phyloP scores from a whole-genome alignment of 1,284 basidiomycete species.

The Cryptococcus hybrid region DNA sequence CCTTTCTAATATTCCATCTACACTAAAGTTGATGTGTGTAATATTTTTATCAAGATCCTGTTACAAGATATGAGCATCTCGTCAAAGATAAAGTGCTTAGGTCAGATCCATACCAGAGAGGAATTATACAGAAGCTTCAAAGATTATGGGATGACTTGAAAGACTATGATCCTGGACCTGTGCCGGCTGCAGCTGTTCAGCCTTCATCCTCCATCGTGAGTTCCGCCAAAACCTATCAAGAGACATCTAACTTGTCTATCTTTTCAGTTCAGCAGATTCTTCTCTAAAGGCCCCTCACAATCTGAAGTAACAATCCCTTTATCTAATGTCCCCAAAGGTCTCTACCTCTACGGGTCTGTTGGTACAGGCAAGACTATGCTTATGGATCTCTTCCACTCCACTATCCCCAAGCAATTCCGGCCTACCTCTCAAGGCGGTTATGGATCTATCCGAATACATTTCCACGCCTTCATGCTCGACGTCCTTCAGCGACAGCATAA shows the following conservation, averaged over 20 bases:
- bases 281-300: constrained; percentile 50
- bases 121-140: constrained; percentile 80
- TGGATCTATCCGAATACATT: constrained; percentile 83
- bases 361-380: constrained; percentile 96
- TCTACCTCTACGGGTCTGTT: constrained; percentile 97
- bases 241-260: not conserved
- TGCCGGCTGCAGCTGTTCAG: constrained; percentile 51
- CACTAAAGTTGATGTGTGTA: not conserved
- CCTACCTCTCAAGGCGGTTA: constrained; percentile 38
- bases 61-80: constrained; percentile 69
- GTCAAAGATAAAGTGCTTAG: constrained; percentile 68
- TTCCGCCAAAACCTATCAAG: constrained; percentile 1
- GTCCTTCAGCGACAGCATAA: constrained; percentile 74
- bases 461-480: constrained; percentile 99
- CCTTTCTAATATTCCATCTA: not conserved
- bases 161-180: constrained; percentile 66
- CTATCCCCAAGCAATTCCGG: constrained; percentile 70
- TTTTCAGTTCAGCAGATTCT: constrained; percentile 61
- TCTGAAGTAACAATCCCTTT: constrained; percentile 46
- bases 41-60: constrained; percentile 27
- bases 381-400: constrained; percentile 97
- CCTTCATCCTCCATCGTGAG: constrained; percentile 31
- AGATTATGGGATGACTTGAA: constrained; percentile 70
- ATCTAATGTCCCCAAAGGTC: constrained; percentile 69
- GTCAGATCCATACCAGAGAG: constrained; percentile 78